Conservation (phyloP, 768 basidiomycete species). For the Boletellus sp. region DNA sequence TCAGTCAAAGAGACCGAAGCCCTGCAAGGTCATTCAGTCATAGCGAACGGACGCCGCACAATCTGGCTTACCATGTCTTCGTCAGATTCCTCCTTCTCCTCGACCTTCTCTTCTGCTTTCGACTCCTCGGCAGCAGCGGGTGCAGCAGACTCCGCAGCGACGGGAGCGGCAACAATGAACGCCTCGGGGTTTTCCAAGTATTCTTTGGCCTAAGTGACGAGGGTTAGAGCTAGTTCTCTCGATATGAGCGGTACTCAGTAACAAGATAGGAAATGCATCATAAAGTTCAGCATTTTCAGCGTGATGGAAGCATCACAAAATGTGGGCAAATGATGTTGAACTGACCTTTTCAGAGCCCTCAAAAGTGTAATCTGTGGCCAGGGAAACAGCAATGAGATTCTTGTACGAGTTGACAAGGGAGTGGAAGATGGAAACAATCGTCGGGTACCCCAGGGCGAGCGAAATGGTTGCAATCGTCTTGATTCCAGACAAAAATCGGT, state of each 20-base stretch:
- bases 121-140: constrained; percentile 58
- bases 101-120: constrained; percentile 68
- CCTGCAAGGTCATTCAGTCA: constrained; percentile 41
- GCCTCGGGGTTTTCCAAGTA: constrained; percentile 97
- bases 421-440: constrained; percentile 89
- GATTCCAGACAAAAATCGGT: constrained; percentile 89
- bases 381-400: constrained; percentile 87
- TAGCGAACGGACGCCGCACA: not conserved
- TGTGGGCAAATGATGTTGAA: constrained; percentile 6
- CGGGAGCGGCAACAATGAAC: constrained; percentile 81
- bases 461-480: constrained; percentile 96
- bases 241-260: constrained; percentile 25
- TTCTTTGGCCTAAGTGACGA: constrained; percentile 72
- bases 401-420: constrained; percentile 99
- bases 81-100: constrained; percentile 83
- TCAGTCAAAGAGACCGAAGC: constrained; percentile 93
- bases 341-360: constrained; percentile 89
- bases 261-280: constrained; percentile 34
- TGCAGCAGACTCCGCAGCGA: constrained; percentile 46
- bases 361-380: constrained; percentile 92
- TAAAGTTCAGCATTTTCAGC: constrained; percentile 84
- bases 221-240: constrained; percentile 7
- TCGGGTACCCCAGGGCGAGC: constrained; percentile 93
- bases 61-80: constrained; percentile 73
- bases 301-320: constrained; percentile 38